These are phyloP conservation scores for Yamadazyma tumulicola DNA, from an alignment of 805 yeast species.

Conservation along the genomic window DNA sequence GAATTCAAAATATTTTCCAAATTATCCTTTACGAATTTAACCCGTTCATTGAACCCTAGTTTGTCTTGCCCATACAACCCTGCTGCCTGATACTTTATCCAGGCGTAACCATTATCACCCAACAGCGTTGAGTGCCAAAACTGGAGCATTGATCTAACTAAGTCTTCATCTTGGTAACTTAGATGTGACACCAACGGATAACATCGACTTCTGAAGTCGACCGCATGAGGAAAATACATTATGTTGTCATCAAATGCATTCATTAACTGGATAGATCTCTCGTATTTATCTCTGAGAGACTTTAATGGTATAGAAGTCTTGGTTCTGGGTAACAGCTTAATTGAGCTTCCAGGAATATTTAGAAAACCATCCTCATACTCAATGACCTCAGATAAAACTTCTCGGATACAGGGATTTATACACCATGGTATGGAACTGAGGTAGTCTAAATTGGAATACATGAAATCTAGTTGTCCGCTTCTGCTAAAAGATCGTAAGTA, in stretches of 20 bases:
- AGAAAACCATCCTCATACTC: slow-evolving; percentile 18
- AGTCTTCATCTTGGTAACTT: slow-evolving; percentile 35
- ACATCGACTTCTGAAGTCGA: slow-evolving; percentile 41
- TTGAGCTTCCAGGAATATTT: slow-evolving; percentile 19
- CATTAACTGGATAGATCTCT: slow-evolving; percentile 19
- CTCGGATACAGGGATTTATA: slow-evolving; percentile 24
- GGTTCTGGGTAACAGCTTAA: not conserved
- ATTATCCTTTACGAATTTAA: slow-evolving; percentile 23
- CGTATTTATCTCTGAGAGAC: slow-evolving; percentile 16
- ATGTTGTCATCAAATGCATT: slow-evolving; percentile 23
- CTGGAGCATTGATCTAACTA: slow-evolving; percentile 29
- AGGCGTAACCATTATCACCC: slow-evolving; percentile 31
- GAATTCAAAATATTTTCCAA: slow-evolving; percentile 20
- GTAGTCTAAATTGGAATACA: slow-evolving; percentile 25
- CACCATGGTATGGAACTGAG: slow-evolving; percentile 35
- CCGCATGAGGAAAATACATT: slow-evolving; percentile 33
- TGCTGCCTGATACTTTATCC: slow-evolving; percentile 40
- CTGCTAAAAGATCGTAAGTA: slow-evolving; percentile 24
- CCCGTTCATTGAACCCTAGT: slow-evolving; percentile 21
- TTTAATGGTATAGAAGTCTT: not conserved
- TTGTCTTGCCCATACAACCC: slow-evolving; percentile 30
- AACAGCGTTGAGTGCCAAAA: slow-evolving; percentile 36
- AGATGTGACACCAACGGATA: slow-evolving; percentile 36
- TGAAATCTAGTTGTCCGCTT: slow-evolving; percentile 30
- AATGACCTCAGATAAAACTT: slow-evolving; percentile 20